A percentile compares a stretch with the other conserved stretches of the same genome.
These are phyloP conservation scores for Pseudopithomyces maydicus DNA, from an alignment of 2,329 filamentous ascomycete species.

Conservation along the genomic window DNA sequence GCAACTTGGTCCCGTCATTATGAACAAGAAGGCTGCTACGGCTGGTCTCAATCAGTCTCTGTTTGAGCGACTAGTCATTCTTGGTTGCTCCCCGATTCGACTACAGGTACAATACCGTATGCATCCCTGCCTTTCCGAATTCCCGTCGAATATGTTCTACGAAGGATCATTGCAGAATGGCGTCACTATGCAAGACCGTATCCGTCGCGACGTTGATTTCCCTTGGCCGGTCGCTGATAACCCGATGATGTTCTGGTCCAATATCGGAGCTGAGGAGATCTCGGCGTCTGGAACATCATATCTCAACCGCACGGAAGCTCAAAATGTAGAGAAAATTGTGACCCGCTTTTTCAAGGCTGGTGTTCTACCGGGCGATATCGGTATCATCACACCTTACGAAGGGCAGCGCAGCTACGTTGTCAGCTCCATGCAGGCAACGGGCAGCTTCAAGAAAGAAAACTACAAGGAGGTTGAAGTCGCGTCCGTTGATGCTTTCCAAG, in stretches of 20 bases:
- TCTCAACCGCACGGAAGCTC: conserved; percentile 94
- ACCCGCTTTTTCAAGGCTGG: conserved; percentile 99
- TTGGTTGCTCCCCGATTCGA: conserved; percentile 88
- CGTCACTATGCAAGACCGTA: conserved; percentile 84
- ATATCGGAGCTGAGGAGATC: conserved; percentile 96
- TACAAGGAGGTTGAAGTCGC: conserved; percentile 99
- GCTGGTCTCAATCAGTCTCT: conserved; percentile 97
- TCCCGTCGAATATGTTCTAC: conserved; percentile 99
- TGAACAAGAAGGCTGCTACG: conserved; percentile 99
- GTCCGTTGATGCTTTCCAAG: conserved; percentile 97
- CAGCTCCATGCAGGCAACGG: conserved; percentile 98
- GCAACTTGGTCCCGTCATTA: conserved; percentile 96
- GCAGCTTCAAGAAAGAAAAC: conserved; percentile 95
- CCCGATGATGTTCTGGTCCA: conserved; percentile 99
- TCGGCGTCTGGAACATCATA: conserved; percentile 97
- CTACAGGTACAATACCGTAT: conserved; percentile 98
- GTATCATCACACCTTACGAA: conserved; percentile 98
- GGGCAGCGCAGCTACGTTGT: conserved; percentile 98
- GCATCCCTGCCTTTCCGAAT: conserved; percentile 96
- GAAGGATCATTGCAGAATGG: conserved; percentile 97
- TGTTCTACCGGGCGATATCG: conserved; percentile 90
- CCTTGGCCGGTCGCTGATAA: conserved; percentile 93
- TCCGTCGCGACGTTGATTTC: conserved; percentile 94
- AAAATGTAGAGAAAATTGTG: conserved; percentile 98
- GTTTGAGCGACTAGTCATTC: conserved; percentile 92